Percentiles rank a stretch among this genome's conserved stretches.
These are phyloP conservation scores for Termitomyces sp. DNA, from an alignment of 768 basidiomycete genomes.

Conservation along the genomic window DNA sequence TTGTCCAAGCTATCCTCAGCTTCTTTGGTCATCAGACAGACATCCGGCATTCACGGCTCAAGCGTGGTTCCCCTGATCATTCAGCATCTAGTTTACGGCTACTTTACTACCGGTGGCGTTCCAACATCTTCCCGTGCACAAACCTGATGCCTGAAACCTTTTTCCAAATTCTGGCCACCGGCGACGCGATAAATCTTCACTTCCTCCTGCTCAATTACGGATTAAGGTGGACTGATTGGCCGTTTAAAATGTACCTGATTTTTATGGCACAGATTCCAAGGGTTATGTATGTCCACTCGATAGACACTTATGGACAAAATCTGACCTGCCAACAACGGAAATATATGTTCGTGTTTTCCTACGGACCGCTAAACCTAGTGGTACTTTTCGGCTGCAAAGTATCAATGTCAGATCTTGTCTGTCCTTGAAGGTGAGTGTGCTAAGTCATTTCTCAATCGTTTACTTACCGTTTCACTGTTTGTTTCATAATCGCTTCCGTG, in stretches of 20 bases:
- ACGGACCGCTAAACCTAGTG: neutral
- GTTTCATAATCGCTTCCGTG: neutral
- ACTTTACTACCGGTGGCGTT: conserved; percentile 9
- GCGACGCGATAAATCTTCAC: neutral
- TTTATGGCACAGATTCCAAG: neutral
- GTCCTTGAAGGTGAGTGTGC: neutral
- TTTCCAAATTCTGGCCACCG: neutral
- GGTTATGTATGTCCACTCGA: neutral
- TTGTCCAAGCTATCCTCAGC: neutral
- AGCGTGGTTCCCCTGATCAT: neutral
- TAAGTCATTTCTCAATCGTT: neutral
- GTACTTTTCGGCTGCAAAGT: neutral
- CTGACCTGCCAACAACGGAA: neutral
- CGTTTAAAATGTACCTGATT: neutral
- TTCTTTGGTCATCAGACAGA: conserved; percentile 4
- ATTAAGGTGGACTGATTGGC: neutral
- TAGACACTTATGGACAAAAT: neutral
- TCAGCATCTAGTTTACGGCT: conserved; percentile 4
- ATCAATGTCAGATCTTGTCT: neutral
- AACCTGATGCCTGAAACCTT: neutral
- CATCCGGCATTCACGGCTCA: conserved; percentile 9
- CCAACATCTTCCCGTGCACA: neutral
- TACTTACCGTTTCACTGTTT: neutral
- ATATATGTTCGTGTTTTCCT: neutral
- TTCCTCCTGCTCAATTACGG: neutral